Conservation (phyloP, 2,329 filamentous ascomycete species). For the Diaporthe ampelina region DNA sequence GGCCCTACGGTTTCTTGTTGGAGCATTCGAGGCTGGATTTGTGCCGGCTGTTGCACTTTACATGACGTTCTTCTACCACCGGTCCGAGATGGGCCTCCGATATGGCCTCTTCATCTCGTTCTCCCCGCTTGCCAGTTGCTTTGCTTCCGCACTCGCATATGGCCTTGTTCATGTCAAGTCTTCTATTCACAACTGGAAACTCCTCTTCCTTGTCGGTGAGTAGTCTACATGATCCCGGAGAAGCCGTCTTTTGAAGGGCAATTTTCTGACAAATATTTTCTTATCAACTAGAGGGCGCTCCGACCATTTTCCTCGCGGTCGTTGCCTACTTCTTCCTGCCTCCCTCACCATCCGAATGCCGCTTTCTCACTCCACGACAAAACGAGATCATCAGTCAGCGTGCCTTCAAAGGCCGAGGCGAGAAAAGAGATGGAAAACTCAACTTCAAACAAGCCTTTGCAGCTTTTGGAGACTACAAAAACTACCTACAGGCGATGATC, state of each 20-base stretch:
- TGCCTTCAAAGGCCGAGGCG: not conserved
- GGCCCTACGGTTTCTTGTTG: not conserved
- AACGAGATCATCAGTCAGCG: not conserved
- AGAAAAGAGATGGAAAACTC: not conserved
- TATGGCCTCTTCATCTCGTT: slow-evolving; percentile 4
- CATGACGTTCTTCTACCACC: not conserved
- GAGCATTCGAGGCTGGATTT: not conserved
- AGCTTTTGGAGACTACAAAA: slow-evolving; percentile 54
- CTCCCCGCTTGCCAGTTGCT: slow-evolving; percentile 5
- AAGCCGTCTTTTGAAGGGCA: not conserved
- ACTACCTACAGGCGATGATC: slow-evolving; percentile 53
- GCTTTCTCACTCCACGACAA: not conserved
- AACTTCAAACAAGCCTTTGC: slow-evolving; percentile 49
- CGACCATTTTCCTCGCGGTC: not conserved
- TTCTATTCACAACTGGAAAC: not conserved
- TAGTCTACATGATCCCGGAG: not conserved
- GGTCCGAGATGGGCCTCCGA: not conserved
- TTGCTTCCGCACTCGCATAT: not conserved
- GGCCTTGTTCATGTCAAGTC: not conserved
- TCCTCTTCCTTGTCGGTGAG: not conserved
- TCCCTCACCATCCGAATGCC: not conserved
- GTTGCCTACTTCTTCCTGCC: not conserved
- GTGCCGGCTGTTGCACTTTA: not conserved
- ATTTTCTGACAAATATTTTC: not conserved
- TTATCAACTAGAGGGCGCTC: not conserved